These are phyloP conservation scores for Phialophora expanda DNA, from an alignment of 2,329 filamentous ascomycete species.

Conservation along the genomic window DNA sequence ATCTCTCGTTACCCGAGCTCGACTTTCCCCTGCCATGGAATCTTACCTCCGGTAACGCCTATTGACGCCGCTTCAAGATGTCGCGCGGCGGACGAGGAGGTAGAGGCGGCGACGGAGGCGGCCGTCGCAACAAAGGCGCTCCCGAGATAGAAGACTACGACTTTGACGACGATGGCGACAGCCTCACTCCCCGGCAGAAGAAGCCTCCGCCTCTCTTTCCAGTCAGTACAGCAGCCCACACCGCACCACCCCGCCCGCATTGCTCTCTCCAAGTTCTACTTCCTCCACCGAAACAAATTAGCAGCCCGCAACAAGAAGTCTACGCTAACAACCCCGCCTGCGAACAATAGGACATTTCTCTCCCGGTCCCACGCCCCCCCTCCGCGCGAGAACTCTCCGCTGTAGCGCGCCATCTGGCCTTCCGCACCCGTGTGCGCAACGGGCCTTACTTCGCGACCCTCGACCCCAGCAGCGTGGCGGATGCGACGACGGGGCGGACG, in stretches of 20 bases:
- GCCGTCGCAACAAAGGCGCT: slow-evolving; percentile 11
- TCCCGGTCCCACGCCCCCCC: slow-evolving; percentile 31
- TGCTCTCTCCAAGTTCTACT: background rate
- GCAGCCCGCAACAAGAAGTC: background rate
- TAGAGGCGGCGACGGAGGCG: slow-evolving; percentile 41
- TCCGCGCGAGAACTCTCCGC: slow-evolving; percentile 51
- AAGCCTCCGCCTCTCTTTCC: slow-evolving; percentile 37
- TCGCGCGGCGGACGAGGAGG: slow-evolving; percentile 42
- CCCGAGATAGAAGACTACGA: slow-evolving; percentile 52
- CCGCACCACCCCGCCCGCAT: too few species aligned
- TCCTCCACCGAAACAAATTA: background rate
- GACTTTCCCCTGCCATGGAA: slow-evolving; percentile 3
- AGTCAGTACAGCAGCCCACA: slow-evolving; percentile 25
- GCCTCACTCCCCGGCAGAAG: slow-evolving; percentile 47
- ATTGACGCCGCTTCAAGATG: slow-evolving; percentile 34
- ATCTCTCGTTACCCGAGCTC: background rate
- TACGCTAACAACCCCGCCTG: background rate
- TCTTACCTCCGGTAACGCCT: slow-evolving; percentile 15
- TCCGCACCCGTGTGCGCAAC: slow-evolving; percentile 63
- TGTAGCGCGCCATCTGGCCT: slow-evolving; percentile 56
- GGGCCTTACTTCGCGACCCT: slow-evolving; percentile 65
- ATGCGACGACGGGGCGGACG: slow-evolving; percentile 50
- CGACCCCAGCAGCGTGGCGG: slow-evolving; percentile 46
- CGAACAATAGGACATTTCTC: slow-evolving; percentile 23
- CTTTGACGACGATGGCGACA: slow-evolving; percentile 49